These are phyloP conservation scores for Haematococcus lacustris DNA, from an alignment of 139 green algal genomes.

Conservation along the genomic window DNA sequence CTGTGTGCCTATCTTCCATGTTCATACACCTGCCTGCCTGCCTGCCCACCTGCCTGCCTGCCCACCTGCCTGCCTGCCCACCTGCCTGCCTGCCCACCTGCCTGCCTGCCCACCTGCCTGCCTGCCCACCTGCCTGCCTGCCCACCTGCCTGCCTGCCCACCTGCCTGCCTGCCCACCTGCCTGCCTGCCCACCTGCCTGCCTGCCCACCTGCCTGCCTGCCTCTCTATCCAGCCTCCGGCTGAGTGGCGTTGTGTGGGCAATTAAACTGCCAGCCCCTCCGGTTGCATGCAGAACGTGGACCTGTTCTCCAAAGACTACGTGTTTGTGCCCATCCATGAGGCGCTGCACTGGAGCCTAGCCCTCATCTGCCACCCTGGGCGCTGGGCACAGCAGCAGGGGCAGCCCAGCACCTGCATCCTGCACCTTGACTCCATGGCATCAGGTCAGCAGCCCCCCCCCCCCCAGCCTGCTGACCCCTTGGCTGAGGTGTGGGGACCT, in stretches of 20 bases:
- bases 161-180: background rate
- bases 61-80: background rate
- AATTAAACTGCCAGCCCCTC: background rate
- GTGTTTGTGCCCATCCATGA: slow-evolving; percentile 89
- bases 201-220: background rate
- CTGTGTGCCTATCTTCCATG: background rate
- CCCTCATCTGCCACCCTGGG: slow-evolving; percentile 73
- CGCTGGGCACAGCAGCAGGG: background rate
- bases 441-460: no score
- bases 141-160: background rate
- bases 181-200: background rate
- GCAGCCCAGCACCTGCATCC: slow-evolving; percentile 22
- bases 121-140: background rate
- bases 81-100: background rate
- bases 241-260: background rate
- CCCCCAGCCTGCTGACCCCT: no score
- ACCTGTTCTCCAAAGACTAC: slow-evolving; percentile 80
- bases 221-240: background rate
- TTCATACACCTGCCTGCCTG: background rate
- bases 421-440: slow-evolving; percentile 73
- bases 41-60: background rate
- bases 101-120: background rate
- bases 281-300: slow-evolving; percentile 37
- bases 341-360: slow-evolving; percentile 81
- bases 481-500: no score